Percentiles rank a stretch among this genome's conserved stretches.
These are phyloP conservation scores for Dactylellina haptotyla DNA, from an alignment of 2,329 filamentous ascomycete genomes.

Conservation along the genomic window DNA sequence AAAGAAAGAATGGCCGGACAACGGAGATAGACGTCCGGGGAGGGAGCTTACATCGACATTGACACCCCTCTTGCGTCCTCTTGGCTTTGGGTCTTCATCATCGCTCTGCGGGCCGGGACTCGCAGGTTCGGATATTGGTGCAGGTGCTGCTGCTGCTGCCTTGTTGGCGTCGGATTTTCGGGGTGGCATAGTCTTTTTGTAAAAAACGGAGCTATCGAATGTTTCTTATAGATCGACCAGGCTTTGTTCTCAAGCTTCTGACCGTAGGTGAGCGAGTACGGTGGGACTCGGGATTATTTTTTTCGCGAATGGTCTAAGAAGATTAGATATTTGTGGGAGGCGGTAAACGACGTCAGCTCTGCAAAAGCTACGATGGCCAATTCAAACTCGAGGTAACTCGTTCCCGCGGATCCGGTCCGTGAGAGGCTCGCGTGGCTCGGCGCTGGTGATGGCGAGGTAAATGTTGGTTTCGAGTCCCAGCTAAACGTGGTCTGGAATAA, in stretches of 20 bases:
- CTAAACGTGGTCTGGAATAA: background rate
- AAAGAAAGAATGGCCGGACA: background rate
- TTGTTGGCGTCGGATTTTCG: slow-evolving; percentile 42
- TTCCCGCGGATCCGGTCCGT: background rate
- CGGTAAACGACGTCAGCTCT: background rate
- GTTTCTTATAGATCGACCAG: too few relatives aligned
- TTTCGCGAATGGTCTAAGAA: background rate
- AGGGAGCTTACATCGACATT: slow-evolving; percentile 41
- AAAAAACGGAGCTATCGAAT: too few relatives aligned
- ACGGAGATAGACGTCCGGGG: background rate
- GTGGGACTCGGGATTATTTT: too few relatives aligned
- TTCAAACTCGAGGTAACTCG: background rate
- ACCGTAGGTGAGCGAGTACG: too few relatives aligned
- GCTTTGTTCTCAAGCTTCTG: too few relatives aligned
- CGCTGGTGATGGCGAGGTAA: too few relatives aligned
- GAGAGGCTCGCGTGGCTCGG: too few relatives aligned
- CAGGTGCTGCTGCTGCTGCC: slow-evolving; percentile 1
- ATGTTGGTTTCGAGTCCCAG: background rate
- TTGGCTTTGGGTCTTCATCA: slow-evolving; percentile 42
- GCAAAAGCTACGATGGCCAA: background rate
- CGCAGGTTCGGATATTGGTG: slow-evolving; percentile 18
- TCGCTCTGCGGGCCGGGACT: slow-evolving; percentile 25
- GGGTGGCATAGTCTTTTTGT: too few relatives aligned
- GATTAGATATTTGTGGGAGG: background rate
- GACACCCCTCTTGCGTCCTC: slow-evolving; percentile 3